Base-by-base conservation (phyloP, 225 moss, liverwort and hornwort species). In the Lunularia cruciata region DNA sequence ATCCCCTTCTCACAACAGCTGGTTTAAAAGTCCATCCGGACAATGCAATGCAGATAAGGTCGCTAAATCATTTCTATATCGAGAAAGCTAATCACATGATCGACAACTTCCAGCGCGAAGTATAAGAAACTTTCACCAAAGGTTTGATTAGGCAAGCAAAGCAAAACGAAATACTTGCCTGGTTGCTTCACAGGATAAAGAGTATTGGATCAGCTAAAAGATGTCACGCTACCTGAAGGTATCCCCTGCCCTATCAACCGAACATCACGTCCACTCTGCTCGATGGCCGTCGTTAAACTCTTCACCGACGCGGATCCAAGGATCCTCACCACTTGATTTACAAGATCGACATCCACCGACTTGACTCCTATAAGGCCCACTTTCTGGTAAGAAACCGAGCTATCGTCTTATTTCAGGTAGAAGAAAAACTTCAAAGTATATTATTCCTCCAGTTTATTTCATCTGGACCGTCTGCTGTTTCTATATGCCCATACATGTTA, bases 161-260 rank as follows among this genome's bases (percentile, higher is more conserved):
- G n/a, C n/a, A n/a, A n/a, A n/a, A n/a, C n/a, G n/a, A n/a, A n/a
- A n/a, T n/a, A n/a, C n/a, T n/a, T n/a, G n/a, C n/a, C n/a, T n/a
- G n/a, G n/a, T n/a, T n/a, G n/a, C n/a, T n/a, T n/a, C n/a, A n/a
- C n/a, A n/a, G n/a, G n/a, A n/a, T n/a, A n/a, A n/a, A n/a, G n/a
- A n/a, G n/a, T n/a, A n/a, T n/a, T n/a, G n/a, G n/a, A n/a, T n/a
- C n/a, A n/a, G n/a, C n/a, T 40, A 40, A 13, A 40, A 13, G 40
- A 40, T 40, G 40, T 40, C 1, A 71, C 77, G 84, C 81, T 73
- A 95, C 95, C 77, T 69, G 90, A 87, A 55, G 92, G 80, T 19
- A 90, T 68, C 34, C 98, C 98, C 79, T 98, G 98, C 58, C 98
- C 98, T 74, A 98, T 85, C 52, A 93, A 89, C 63, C 98, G 89